phyloP scores from a whole-genome alignment of 345 rosid species.

The Rhodamnia rubescens region DNA sequence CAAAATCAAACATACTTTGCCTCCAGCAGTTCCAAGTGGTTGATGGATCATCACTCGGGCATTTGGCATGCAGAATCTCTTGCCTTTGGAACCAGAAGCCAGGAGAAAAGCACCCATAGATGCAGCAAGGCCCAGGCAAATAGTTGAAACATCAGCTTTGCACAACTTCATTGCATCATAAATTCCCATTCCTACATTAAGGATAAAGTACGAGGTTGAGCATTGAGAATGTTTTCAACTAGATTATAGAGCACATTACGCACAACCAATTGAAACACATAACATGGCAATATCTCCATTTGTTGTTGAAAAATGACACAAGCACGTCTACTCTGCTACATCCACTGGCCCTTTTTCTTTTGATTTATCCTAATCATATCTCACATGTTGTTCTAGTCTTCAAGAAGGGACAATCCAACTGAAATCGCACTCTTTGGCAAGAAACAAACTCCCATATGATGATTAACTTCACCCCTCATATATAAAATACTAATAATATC shows the following conservation, averaged over 20 bases:
- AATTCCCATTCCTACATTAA: conserved; percentile 73
- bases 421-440: not conserved
- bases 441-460: not conserved
- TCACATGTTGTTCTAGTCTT: not conserved
- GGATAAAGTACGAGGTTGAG: not conserved
- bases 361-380: not conserved
- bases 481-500: not conserved
- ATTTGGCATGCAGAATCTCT: conserved; percentile 96
- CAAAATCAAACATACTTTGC: conserved; percentile 36
- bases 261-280: not conserved
- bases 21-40: conserved; percentile 84
- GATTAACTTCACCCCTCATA: not conserved
- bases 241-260: not conserved
- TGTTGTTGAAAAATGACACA: not conserved
- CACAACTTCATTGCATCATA: conserved; percentile 95
- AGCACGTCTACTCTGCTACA: not conserved
- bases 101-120: conserved; percentile 93
- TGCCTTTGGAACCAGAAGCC: conserved; percentile 81
- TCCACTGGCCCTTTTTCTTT: not conserved
- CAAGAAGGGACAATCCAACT: not conserved
- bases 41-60: conserved; percentile 93
- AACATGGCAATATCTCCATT: not conserved
- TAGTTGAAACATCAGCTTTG: conserved; percentile 92
- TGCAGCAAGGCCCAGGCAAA: conserved; percentile 89
- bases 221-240: not conserved